These are phyloP conservation scores for Quercus wislizeni DNA, from an alignment of 306 rosid species.

Conservation along the genomic window DNA sequence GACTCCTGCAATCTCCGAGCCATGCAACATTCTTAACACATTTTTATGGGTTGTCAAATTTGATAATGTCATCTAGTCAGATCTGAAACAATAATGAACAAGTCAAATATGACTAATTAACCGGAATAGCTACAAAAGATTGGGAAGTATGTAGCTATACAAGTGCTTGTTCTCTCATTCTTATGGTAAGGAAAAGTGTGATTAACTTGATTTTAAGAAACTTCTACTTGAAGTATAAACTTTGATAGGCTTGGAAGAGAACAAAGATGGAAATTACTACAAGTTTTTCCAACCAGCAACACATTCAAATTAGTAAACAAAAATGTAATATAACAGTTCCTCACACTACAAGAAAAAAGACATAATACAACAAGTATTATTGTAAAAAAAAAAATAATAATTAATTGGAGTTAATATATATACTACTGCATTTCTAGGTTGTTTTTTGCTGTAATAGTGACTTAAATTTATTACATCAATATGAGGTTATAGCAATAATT, in stretches of 20 bases:
- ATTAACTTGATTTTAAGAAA: constrained; percentile 31
- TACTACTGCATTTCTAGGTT: too few relatives aligned
- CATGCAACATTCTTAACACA: neutral
- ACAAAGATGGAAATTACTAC: constrained; percentile 38
- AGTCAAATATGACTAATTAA: constrained; percentile 11
- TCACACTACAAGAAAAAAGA: too few relatives aligned
- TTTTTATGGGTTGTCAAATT: neutral
- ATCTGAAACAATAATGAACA: neutral
- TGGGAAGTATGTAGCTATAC: neutral
- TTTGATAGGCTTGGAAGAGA: constrained; percentile 38
- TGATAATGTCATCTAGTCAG: constrained; percentile 6
- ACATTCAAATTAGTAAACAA: constrained; percentile 9
- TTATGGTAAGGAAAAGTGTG: constrained; percentile 36
- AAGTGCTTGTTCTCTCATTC: constrained; percentile 8
- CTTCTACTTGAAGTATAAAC: constrained; percentile 66
- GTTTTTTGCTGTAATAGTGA: too few relatives aligned
- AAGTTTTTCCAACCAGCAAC: constrained; percentile 64
- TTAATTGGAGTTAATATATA: too few relatives aligned
- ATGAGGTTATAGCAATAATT: too few relatives aligned
- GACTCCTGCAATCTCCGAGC: neutral
- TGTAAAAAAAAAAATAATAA: too few relatives aligned
- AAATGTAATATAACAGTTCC: too few relatives aligned
- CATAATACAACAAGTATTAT: too few relatives aligned
- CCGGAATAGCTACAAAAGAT: neutral
- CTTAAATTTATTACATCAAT: too few relatives aligned